phyloP scores from a whole-genome alignment of 1,284 basidiomycete genomes.

The Boletus holoroseus region DNA sequence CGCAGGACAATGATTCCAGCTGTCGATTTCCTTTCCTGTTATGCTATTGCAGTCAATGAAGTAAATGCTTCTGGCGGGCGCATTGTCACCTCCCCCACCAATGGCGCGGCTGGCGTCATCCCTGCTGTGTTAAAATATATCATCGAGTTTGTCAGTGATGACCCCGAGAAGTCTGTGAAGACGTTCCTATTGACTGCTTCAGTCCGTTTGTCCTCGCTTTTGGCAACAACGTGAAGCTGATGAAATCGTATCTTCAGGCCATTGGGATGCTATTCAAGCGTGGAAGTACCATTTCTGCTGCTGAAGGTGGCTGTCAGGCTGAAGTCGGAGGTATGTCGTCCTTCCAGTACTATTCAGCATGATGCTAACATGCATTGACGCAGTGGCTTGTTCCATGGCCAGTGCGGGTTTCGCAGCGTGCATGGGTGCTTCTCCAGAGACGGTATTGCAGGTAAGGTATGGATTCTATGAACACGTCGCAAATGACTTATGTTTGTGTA shows the following conservation, averaged over 20 bases:
- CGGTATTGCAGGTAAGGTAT: conserved; percentile 58
- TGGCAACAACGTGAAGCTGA: neutral
- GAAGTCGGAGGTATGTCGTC: conserved; percentile 67
- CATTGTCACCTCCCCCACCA: conserved; percentile 92
- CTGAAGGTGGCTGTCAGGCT: conserved; percentile 87
- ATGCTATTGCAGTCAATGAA: conserved; percentile 87
- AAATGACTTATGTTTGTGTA: conserved; percentile 34
- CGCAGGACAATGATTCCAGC: conserved; percentile 84
- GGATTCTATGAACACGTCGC: neutral
- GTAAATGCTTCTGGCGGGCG: conserved; percentile 90
- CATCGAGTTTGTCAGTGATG: conserved; percentile 85
- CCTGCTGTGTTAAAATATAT: conserved; percentile 89
- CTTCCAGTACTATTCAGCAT: neutral
- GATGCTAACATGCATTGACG: conserved; percentile 3
- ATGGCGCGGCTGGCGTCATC: conserved; percentile 86
- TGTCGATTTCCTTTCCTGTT: conserved; percentile 90
- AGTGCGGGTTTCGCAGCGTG: conserved; percentile 91
- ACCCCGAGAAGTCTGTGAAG: conserved; percentile 78
- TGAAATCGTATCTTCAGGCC: conserved; percentile 45
- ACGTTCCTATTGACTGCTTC: conserved; percentile 84
- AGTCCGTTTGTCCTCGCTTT: conserved; percentile 38
- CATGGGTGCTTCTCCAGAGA: conserved; percentile 82
- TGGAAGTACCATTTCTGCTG: conserved; percentile 93
- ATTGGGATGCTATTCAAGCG: conserved; percentile 97
- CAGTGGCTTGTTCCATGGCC: conserved; percentile 88